These are phyloP conservation scores for Zoysia pacifica DNA, from an alignment of 176 grass and related monocot genomes.

Conservation along the genomic window DNA sequence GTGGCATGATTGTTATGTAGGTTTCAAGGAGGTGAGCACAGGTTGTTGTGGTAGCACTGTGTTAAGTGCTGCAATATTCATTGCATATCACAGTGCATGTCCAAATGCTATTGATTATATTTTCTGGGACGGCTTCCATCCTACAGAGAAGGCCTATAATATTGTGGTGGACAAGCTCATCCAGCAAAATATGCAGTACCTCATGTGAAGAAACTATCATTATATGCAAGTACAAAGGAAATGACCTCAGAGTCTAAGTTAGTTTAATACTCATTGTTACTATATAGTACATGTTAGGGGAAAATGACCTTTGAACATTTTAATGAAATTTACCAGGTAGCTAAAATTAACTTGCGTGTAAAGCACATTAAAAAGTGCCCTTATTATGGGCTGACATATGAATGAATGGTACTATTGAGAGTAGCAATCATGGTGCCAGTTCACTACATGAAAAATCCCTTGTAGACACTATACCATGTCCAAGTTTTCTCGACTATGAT, in stretches of 20 bases:
- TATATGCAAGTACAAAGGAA: not conserved
- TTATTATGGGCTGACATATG: not conserved
- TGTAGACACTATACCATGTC: no score
- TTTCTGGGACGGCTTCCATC: constrained; percentile 66
- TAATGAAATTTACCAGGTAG: not conserved
- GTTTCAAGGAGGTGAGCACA: constrained; percentile 36
- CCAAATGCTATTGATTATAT: constrained; percentile 47
- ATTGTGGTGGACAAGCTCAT: constrained; percentile 51
- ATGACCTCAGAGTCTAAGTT: not conserved
- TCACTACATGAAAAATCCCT: not conserved
- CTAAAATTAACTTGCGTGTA: not conserved
- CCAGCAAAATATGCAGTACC: constrained; percentile 4
- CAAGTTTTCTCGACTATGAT: no score
- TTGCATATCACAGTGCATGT: constrained; percentile 43
- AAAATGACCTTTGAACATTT: not conserved
- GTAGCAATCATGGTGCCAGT: not conserved
- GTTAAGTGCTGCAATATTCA: constrained; percentile 40
- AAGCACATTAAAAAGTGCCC: not conserved
- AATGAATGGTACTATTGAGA: not conserved
- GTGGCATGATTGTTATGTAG: constrained; percentile 25
- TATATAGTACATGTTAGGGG: not conserved
- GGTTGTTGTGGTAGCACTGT: constrained; percentile 35
- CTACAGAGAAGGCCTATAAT: constrained; percentile 42
- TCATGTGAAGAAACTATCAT: constrained; percentile 32
- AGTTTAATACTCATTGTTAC: not conserved